Conservation (phyloP, 169 alveolate genomes). For the Plasmodium vivax region DNA sequence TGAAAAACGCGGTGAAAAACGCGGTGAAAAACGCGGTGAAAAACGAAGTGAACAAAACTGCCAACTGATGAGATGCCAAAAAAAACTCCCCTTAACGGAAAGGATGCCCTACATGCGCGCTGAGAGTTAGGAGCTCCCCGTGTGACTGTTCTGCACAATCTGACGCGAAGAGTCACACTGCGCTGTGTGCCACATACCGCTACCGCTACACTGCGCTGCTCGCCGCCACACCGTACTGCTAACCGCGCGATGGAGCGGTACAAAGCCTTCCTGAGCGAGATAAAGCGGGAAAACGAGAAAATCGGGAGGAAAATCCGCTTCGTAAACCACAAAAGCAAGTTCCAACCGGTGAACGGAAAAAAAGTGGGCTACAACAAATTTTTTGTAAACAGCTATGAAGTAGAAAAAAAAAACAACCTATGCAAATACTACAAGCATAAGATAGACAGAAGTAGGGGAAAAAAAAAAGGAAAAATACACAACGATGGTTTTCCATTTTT, state of each 20-base stretch:
- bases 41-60: background rate
- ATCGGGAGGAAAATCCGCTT: conserved; percentile 20
- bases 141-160: background rate
- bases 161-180: background rate
- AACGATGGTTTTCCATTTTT: conserved; percentile 20
- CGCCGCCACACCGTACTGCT: no score
- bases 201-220: background rate
- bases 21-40: background rate
- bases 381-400: conserved; percentile 44
- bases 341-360: background rate
- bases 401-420: conserved; percentile 26
- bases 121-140: background rate
- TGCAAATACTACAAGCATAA: conserved; percentile 46
- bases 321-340: conserved; percentile 28
- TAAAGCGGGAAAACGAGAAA: conserved; percentile 25
- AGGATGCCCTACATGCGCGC: background rate
- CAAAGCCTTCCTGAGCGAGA: conserved; percentile 5
- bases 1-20: no score
- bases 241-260: conserved; percentile 41
- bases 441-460: conserved; percentile 11
- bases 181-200: background rate
- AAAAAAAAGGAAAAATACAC: background rate
- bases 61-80: background rate
- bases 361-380: background rate
- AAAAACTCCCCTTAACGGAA: background rate